Conservation (phyloP, 768 basidiomycete species). For the Collybia sp. region DNA sequence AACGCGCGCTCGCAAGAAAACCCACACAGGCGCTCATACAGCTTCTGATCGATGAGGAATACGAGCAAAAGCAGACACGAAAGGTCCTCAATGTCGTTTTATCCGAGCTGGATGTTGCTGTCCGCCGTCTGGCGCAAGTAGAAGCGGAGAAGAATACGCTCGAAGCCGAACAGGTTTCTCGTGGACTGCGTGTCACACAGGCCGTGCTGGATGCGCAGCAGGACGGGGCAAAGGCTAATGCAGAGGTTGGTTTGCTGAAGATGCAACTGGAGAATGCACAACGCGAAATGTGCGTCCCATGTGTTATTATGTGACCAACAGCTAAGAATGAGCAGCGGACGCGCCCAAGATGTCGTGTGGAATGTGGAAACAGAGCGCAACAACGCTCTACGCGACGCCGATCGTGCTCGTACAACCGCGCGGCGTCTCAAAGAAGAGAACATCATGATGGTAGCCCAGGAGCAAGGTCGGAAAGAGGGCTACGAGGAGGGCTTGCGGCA, state of each 20-base stretch:
- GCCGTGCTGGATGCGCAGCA: too few species aligned
- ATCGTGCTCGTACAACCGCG: neutral
- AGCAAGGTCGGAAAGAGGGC: neutral
- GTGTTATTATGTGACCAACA: neutral
- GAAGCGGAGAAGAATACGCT: neutral
- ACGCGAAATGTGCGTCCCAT: neutral
- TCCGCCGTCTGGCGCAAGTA: neutral
- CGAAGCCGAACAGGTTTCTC: too few species aligned
- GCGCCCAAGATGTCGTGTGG: neutral
- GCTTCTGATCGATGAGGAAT: neutral
- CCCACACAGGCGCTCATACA: neutral
- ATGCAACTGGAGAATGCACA: neutral
- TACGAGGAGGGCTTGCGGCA: neutral
- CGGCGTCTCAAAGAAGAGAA: neutral
- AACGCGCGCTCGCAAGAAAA: neutral
- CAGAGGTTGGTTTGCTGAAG: neutral
- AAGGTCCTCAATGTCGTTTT: neutral
- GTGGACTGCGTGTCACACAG: too few species aligned
- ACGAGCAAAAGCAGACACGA: neutral
- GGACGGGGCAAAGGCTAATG: neutral
- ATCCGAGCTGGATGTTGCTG: neutral
- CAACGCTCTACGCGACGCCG: neutral
- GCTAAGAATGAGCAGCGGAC: neutral
- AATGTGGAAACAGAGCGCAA: neutral
- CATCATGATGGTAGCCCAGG: neutral